Evolutionary conservation across 1,139 yeast species (phyloP), one percentile per base, ranked within the genome.

Genomic region (Fermentozyma sake): DNA sequence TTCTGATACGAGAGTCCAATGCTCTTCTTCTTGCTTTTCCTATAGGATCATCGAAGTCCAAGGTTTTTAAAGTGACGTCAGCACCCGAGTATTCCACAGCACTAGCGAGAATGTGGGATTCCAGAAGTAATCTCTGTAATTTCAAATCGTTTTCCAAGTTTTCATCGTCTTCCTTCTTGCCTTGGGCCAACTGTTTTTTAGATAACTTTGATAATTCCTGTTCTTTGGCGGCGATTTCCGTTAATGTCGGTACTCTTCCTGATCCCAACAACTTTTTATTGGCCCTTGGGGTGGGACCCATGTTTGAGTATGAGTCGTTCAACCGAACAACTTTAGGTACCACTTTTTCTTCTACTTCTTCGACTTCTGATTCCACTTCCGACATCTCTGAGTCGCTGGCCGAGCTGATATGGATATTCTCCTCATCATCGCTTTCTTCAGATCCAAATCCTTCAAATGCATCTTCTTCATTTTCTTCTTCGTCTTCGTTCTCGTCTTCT

Each of bases 1-100:
- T 58, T 17, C 77, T 61, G 31, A 89, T 61, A 31, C 96, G 68
- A 22, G 79, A 69, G 31, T 80, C 79, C 37, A 89, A 56, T 0
- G 93, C 78, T 41, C 89, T 72, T 31, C 76, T 71, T 31, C 96
- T 66, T 2, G 89, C 80, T 30, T 79, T 81, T 5, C 97, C 97
- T 4, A 81, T 72, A 2, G 94, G 83, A 21, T 75, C 82, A 27
- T 79, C 80, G 39, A 61, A 68, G 43, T 79, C 80, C 23, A 79
- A 50, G 2, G 86, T 82, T 32, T 74, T 72, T 28, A 86, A 55
- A 0, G 87, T 79, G 20, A 84, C 59, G 31, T 79, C 93, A 0
- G 87, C 95, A 13, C 95, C 96, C 1, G 91, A 78, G 33, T 61
- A 63, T 22, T 68, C 68, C 56, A 56, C 44, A 19, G 56, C 55